Percentiles rank a stretch among this genome's conserved stretches.
Evolutionary conservation across 495 filamentous ascomycete genomes (phyloP).

Genomic region (Penicillium soppii): DNA sequence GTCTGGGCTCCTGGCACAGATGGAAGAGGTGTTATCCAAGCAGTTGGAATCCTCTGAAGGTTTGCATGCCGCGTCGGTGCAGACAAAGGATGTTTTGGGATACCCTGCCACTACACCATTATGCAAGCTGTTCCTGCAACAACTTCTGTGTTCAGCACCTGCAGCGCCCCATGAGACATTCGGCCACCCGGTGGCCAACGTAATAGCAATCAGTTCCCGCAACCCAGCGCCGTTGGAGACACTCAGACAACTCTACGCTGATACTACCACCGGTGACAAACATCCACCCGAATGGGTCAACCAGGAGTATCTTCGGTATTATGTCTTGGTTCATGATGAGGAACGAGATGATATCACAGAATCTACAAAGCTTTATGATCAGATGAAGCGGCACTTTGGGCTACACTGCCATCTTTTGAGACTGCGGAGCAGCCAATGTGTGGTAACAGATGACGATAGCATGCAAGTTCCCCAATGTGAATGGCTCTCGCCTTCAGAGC

Average conservation of each 20-base stretch:
- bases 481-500: constrained; percentile 88
- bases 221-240: constrained; percentile 79
- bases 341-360: constrained; percentile 88
- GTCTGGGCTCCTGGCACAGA: constrained; percentile 42
- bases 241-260: constrained; percentile 74
- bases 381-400: constrained; percentile 97
- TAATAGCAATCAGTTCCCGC: constrained; percentile 91
- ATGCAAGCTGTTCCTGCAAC: constrained; percentile 77
- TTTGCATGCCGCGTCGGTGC: constrained; percentile 32
- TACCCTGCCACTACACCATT: constrained; percentile 57
- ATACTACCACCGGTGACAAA: constrained; percentile 66
- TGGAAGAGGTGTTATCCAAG: constrained; percentile 60
- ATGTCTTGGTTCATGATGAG: constrained; percentile 96
- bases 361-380: constrained; percentile 84
- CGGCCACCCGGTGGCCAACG: constrained; percentile 89
- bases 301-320: constrained; percentile 88
- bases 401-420: constrained; percentile 91
- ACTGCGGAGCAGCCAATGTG: constrained; percentile 78
- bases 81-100: constrained; percentile 31
- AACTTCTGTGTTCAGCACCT: constrained; percentile 74
- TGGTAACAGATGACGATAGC: constrained; percentile 90
- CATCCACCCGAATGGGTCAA: constrained; percentile 78
- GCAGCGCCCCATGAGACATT: constrained; percentile 87
- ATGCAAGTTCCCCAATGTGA: constrained; percentile 74
- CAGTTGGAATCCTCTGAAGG: constrained; percentile 37